Conservation (phyloP, 257 asterid genomes). For the Ehretia macrophylla region DNA sequence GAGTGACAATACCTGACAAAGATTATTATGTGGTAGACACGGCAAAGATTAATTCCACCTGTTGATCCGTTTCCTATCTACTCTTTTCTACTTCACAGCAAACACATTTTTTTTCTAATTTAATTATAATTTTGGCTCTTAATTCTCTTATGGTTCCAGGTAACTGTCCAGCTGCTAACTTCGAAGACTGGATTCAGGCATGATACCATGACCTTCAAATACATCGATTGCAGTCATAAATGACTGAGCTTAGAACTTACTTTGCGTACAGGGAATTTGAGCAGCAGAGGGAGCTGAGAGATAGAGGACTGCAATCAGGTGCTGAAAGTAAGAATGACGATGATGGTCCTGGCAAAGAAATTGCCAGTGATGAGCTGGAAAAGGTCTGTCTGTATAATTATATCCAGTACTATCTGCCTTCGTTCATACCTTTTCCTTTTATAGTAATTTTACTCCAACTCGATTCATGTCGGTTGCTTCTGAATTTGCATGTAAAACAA, state of each 20-base stretch:
- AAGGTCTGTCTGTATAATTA: slow-evolving; percentile 34
- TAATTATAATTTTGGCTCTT: slow-evolving; percentile 10
- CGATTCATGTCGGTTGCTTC: not conserved
- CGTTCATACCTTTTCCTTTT: not conserved
- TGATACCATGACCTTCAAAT: slow-evolving; percentile 21
- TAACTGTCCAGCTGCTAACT: slow-evolving; percentile 86
- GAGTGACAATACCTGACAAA: too few relatives aligned
- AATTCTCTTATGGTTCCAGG: slow-evolving; percentile 43
- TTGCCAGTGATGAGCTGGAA: slow-evolving; percentile 36
- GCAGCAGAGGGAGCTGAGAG: slow-evolving; percentile 97
- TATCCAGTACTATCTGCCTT: not conserved
- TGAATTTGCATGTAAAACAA: not conserved
- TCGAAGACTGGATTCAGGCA: slow-evolving; percentile 99
- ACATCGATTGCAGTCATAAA: slow-evolving; percentile 11
- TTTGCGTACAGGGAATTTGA: slow-evolving; percentile 77
- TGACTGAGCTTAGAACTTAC: slow-evolving; percentile 15
- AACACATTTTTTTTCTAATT: slow-evolving; percentile 12
- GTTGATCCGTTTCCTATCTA: too few relatives aligned
- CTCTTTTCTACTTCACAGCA: too few relatives aligned
- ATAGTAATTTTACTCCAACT: not conserved
- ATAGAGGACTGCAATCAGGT: slow-evolving; percentile 67
- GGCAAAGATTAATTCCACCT: too few relatives aligned
- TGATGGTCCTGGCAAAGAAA: slow-evolving; percentile 44
- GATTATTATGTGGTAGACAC: too few relatives aligned
- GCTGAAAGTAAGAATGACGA: slow-evolving; percentile 43